Evolutionary conservation across 495 filamentous ascomycete species (phyloP).

Genomic region (Barbatosphaeria neglecta): DNA sequence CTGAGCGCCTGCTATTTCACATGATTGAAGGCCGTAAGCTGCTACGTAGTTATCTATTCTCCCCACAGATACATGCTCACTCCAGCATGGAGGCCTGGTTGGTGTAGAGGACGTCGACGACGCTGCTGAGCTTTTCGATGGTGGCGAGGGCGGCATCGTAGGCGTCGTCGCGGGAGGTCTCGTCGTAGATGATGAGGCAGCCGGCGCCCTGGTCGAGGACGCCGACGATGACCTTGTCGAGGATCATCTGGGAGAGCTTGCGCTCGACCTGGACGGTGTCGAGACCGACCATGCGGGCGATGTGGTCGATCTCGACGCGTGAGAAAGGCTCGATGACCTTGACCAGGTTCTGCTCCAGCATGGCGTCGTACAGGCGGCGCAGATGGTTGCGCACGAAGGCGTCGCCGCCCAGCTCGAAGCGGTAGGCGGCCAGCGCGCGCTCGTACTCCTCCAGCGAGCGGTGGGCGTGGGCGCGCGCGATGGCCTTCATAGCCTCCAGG

Average conservation of each 20-base stretch:
- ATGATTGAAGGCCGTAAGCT: no score
- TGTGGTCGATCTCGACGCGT: constrained; percentile 89
- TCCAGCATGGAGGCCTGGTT: constrained; percentile 95
- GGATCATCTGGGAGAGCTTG: constrained; percentile 97
- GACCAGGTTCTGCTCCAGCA: constrained; percentile 97
- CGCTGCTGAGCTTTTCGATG: constrained; percentile 93
- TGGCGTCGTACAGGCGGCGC: constrained; percentile 87
- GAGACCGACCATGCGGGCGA: constrained; percentile 91
- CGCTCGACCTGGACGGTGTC: constrained; percentile 95
- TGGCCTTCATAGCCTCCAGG: constrained; percentile 97
- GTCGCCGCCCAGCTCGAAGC: constrained; percentile 84
- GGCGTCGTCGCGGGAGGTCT: constrained; percentile 81
- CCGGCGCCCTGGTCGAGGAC: constrained; percentile 96
- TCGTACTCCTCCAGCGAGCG: constrained; percentile 94
- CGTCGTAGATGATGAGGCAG: constrained; percentile 92
- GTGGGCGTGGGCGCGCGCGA: constrained; percentile 88
- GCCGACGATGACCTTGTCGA: constrained; percentile 96
- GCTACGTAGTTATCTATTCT: no score
- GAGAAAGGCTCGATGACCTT: constrained; percentile 99
- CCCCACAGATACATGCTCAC: constrained; percentile 29
- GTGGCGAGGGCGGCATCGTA: constrained; percentile 92
- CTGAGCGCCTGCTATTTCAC: no score
- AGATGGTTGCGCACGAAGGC: constrained; percentile 92
- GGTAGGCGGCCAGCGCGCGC: constrained; percentile 74
- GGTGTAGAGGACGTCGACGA: constrained; percentile 93